Evolutionary conservation across 805 yeast species (phyloP).

Genomic region (Schwanniomyces pseudopolymorphus): DNA sequence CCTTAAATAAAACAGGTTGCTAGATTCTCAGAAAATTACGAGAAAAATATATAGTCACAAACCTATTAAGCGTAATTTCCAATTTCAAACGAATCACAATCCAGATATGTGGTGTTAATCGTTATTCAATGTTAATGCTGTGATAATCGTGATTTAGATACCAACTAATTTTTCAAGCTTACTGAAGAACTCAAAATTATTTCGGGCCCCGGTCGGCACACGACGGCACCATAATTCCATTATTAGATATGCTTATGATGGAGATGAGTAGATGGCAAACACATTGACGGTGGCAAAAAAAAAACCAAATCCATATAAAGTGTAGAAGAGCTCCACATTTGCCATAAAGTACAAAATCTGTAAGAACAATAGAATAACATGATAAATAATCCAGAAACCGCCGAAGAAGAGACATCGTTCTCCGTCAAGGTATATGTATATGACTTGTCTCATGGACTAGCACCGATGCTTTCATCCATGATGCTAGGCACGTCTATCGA

Average conservation of each 20-base stretch:
- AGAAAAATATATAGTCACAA: neutral
- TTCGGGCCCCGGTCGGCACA: neutral
- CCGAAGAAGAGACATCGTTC: constrained; percentile 18
- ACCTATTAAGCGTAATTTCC: neutral
- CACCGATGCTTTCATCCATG: constrained; percentile 48
- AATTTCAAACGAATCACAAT: neutral
- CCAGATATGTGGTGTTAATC: neutral
- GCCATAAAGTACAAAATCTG: neutral
- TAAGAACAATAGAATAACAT: neutral
- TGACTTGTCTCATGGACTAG: constrained; percentile 64
- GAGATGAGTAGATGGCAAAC: neutral
- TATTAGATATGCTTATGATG: too few species aligned
- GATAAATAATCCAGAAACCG: neutral
- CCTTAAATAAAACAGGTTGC: neutral
- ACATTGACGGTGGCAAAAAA: neutral
- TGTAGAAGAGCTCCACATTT: neutral
- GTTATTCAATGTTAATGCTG: neutral
- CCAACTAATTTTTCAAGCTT: neutral
- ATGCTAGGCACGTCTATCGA: constrained; percentile 55
- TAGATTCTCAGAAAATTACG: neutral
- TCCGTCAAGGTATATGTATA: constrained; percentile 59
- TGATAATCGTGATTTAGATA: neutral
- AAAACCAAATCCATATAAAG: neutral
- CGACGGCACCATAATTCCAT: too few species aligned
- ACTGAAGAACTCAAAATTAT: neutral